These are phyloP conservation scores for Chlorokybus atmophyticus DNA, from an alignment of 139 green algal species.

Conservation along the genomic window DNA sequence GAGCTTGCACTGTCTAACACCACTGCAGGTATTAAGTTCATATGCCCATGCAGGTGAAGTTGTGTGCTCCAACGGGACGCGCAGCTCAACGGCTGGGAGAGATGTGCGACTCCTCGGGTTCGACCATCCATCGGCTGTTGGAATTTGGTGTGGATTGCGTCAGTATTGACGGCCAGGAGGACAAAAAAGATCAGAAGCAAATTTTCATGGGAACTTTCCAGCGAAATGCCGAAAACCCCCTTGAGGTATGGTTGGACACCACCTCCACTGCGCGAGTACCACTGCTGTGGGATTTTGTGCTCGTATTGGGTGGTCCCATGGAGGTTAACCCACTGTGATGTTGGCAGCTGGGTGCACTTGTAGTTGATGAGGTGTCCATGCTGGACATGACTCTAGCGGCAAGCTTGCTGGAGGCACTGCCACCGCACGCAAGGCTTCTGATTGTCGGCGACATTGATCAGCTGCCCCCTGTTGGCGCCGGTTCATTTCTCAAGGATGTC, in stretches of 20 bases:
- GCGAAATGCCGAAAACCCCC: slow-evolving; percentile 1
- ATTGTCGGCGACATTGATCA: slow-evolving; percentile 77
- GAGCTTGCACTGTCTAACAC: no score
- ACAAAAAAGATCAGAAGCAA: no score
- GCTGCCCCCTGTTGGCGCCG: slow-evolving; percentile 61
- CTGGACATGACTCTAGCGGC: slow-evolving; percentile 53
- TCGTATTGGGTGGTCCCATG: slow-evolving; percentile 19
- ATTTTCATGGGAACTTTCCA: neutral
- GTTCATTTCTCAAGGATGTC: slow-evolving; percentile 38
- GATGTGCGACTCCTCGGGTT: no score
- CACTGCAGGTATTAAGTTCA: no score
- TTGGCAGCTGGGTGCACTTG: slow-evolving; percentile 34
- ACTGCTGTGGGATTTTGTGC: slow-evolving; percentile 1
- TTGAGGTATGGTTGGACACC: neutral
- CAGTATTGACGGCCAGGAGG: no score
- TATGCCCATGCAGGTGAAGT: no score
- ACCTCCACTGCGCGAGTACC: neutral
- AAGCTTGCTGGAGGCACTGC: slow-evolving; percentile 48
- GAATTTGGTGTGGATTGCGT: no score
- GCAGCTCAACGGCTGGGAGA: no score
- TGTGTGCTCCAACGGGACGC: no score
- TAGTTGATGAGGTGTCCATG: slow-evolving; percentile 75
- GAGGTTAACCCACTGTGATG: no score
- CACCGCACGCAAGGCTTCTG: slow-evolving; percentile 39
- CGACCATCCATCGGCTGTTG: no score